These are phyloP conservation scores for Furculomyces boomerangus DNA, from an alignment of 371 early-diverging fungal genomes.

Conservation along the genomic window DNA sequence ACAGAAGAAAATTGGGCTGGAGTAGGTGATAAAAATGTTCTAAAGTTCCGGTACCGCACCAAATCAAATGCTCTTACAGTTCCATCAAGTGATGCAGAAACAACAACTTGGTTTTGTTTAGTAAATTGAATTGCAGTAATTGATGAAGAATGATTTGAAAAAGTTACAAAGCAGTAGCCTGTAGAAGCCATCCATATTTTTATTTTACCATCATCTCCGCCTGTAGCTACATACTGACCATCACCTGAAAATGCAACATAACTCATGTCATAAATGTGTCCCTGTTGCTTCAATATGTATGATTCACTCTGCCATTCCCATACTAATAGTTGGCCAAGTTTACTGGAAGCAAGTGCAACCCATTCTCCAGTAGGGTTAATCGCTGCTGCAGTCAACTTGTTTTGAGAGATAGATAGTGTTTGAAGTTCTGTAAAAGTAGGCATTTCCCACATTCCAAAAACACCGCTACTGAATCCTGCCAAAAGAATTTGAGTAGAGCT, in stretches of 20 bases:
- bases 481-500: conserved; percentile 51
- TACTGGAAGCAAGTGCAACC: conserved; percentile 86
- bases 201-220: conserved; percentile 92
- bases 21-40: conserved; percentile 90
- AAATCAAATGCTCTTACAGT: conserved; percentile 95
- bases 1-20: conserved; percentile 86
- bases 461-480: conserved; percentile 79
- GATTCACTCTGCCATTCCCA: conserved; percentile 99
- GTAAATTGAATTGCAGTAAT: conserved; percentile 79
- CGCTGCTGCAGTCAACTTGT: conserved; percentile 70
- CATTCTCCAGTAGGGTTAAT: conserved; percentile 89
- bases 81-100: conserved; percentile 89
- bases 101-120: conserved; percentile 70
- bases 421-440: conserved; percentile 31
- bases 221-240: conserved; percentile 88
- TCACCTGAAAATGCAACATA: conserved; percentile 75
- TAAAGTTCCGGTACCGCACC: conserved; percentile 91
- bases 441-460: conserved; percentile 94
- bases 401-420: conserved; percentile 69
- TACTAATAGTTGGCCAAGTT: conserved; percentile 86
- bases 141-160: conserved; percentile 74
- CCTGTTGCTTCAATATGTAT: conserved; percentile 94
- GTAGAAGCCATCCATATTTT: conserved; percentile 91
- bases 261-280: conserved; percentile 87
- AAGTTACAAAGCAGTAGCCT: conserved; percentile 95